Conservation (phyloP, 345 rosid genomes). For the Capsella bursapastoris region DNA sequence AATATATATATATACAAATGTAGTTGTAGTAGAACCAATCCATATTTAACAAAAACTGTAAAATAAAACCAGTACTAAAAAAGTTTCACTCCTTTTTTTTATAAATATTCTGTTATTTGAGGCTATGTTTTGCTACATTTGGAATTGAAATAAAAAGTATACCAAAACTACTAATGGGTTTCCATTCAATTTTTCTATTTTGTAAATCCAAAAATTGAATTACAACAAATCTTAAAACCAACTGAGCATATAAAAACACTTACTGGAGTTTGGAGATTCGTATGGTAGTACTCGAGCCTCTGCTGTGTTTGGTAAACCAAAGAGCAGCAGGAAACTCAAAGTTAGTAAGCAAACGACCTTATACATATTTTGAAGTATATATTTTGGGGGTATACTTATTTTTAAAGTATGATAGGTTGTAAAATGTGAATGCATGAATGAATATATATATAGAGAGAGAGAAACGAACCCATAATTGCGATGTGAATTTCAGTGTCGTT, state of each 20-base stretch:
- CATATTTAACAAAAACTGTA: not conserved
- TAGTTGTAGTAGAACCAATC: too few relatives aligned
- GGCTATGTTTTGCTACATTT: not conserved
- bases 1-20: too few relatives aligned
- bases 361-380: not conserved
- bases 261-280: not conserved
- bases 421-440: not conserved
- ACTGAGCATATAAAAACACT: not conserved
- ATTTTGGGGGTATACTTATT: not conserved
- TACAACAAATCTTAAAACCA: not conserved
- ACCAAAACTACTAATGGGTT: not conserved
- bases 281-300: not conserved
- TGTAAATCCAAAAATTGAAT: not conserved
- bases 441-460: not conserved
- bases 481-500: not conserved
- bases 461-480: not conserved
- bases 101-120: not conserved
- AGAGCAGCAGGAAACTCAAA: slow-evolving; percentile 10
- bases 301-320: not conserved
- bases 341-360: slow-evolving; percentile 13
- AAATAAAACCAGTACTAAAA: not conserved
- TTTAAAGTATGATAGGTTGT: not conserved
- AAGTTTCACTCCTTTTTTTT: too few relatives aligned
- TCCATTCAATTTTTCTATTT: not conserved
- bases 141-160: not conserved